phyloP scores from a whole-genome alignment of 2,329 filamentous ascomycete species.

The Ceratocystis papillata region DNA sequence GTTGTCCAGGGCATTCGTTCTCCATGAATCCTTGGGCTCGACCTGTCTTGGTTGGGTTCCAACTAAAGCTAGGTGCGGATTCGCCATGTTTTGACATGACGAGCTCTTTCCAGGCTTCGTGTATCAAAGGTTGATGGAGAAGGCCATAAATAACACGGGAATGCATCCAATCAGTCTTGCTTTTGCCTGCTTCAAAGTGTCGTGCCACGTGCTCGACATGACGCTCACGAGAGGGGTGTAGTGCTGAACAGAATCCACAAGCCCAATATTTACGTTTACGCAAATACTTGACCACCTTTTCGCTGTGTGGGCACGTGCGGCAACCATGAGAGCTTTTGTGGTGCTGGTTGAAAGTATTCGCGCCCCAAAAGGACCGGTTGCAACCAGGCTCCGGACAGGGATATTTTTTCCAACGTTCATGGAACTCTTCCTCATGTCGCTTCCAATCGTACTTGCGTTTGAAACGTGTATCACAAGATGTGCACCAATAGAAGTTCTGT shows the following conservation, averaged over 20 bases:
- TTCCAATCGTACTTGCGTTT: constrained; percentile 61
- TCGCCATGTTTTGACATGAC: constrained; percentile 45
- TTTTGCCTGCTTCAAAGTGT: constrained; percentile 55
- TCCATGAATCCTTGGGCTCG: constrained; percentile 49
- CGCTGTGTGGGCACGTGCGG: constrained; percentile 54
- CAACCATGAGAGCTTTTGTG: constrained; percentile 55
- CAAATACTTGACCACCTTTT: constrained; percentile 52
- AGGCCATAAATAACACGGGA: constrained; percentile 57
- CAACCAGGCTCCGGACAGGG: constrained; percentile 53
- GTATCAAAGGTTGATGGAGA: constrained; percentile 53
- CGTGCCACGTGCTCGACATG: constrained; percentile 57
- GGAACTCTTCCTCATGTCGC: constrained; percentile 58
- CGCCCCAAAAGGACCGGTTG: constrained; percentile 57
- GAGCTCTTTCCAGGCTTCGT: constrained; percentile 50
- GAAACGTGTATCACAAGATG: constrained; percentile 52
- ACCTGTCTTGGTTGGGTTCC: constrained; percentile 48
- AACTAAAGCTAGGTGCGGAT: constrained; percentile 50
- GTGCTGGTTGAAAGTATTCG: constrained; percentile 58
- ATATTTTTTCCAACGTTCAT: constrained; percentile 57
- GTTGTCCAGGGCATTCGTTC: constrained; percentile 50
- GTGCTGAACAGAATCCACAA: constrained; percentile 55
- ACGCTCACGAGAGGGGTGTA: constrained; percentile 53
- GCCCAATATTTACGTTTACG: constrained; percentile 57
- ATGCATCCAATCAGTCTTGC: constrained; percentile 57
- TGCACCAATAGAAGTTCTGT: constrained; percentile 46